Percentiles rank a stretch among this genome's conserved stretches.
Conservation (phyloP, 2,329 filamentous ascomycete species). For the Fusarium sp. region DNA sequence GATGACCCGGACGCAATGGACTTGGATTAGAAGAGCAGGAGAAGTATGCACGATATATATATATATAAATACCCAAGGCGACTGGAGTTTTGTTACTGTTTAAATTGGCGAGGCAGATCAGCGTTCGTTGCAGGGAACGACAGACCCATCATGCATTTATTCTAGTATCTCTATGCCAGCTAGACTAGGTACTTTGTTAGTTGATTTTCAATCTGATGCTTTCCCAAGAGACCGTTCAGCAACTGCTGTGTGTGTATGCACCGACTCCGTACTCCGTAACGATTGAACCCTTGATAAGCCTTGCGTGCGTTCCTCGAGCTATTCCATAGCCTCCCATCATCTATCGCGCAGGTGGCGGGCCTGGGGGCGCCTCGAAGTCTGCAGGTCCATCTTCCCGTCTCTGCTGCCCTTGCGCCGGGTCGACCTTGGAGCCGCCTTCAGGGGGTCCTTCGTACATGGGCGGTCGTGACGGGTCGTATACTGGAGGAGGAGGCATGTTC, state of each 20-base stretch:
- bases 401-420: constrained; percentile 59
- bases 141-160: constrained; percentile 7
- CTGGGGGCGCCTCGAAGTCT: constrained; percentile 57
- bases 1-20: constrained; percentile 75
- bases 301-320: background rate
- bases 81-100: constrained; percentile 39
- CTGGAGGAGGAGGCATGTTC: constrained; percentile 62
- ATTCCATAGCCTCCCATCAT: constrained; percentile 1
- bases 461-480: constrained; percentile 68
- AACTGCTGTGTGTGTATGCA: constrained; percentile 5
- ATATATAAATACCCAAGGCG: constrained; percentile 42
- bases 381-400: constrained; percentile 26
- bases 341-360: constrained; percentile 55
- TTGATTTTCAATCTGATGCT: constrained; percentile 31
- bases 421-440: constrained; percentile 62
- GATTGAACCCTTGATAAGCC: constrained; percentile 7
- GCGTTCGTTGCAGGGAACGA: constrained; percentile 4
- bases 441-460: constrained; percentile 65
- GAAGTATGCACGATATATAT: constrained; percentile 5
- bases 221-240: constrained; percentile 10
- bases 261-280: constrained; percentile 3
- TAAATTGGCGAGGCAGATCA: constrained; percentile 5
- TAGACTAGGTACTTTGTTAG: background rate
- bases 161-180: constrained; percentile 31
- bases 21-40: constrained; percentile 58